Conservation (phyloP, 495 filamentous ascomycete genomes). For the Podospora bellae-mahoneyi region DNA sequence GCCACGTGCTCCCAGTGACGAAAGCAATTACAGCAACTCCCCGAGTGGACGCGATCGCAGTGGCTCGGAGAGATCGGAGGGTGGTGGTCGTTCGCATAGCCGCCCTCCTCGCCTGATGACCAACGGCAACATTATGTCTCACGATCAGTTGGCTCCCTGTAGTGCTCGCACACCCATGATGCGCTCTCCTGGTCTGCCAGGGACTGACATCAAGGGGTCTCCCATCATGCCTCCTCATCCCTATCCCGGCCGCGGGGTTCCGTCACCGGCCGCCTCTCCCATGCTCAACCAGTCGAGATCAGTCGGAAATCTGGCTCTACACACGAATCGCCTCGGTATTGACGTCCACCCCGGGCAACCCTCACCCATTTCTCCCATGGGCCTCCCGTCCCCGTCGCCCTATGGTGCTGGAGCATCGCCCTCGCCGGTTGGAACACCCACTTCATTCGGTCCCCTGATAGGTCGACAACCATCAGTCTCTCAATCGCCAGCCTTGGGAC, state of each 20-base stretch:
- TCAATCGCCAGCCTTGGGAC: constrained; percentile 41
- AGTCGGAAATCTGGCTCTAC: constrained; percentile 32
- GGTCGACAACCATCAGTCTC: constrained; percentile 40
- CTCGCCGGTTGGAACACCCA: constrained; percentile 32
- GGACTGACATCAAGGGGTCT: constrained; percentile 44
- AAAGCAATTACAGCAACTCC: constrained; percentile 27
- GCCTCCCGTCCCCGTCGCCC: constrained; percentile 31
- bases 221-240: constrained; percentile 49
- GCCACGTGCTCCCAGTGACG: constrained; percentile 41
- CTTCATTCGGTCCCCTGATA: constrained; percentile 24
- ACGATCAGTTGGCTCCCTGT: constrained; percentile 41
- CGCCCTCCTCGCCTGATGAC: constrained; percentile 42
- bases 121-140: constrained; percentile 11
- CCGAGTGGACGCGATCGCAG: constrained; percentile 52
- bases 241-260: constrained; percentile 36
- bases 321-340: constrained; percentile 31
- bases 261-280: constrained; percentile 29
- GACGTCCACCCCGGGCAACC: constrained; percentile 35
- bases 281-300: constrained; percentile 30
- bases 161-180: constrained; percentile 32
- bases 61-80: constrained; percentile 62
- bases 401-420: constrained; percentile 18
- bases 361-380: constrained; percentile 47
- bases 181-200: constrained; percentile 45
- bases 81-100: constrained; percentile 49